Conservation (phyloP, 2,329 filamentous ascomycete genomes). For the Diplocarpon mali region DNA sequence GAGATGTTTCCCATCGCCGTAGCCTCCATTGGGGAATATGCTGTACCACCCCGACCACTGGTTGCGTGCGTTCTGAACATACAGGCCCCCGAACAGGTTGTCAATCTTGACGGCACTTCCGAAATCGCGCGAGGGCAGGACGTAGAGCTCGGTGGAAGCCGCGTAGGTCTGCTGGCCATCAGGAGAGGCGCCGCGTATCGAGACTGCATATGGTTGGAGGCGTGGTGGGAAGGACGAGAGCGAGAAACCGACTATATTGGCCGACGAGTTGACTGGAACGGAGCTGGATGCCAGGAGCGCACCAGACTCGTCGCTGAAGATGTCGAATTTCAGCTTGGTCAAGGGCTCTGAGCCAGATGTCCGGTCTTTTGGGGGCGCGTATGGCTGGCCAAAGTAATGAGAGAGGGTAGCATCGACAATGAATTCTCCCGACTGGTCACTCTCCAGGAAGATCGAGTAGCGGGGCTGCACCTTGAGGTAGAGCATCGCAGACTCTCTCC, state of each 20-base stretch:
- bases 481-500: slow-evolving; percentile 29
- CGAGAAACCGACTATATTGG: slow-evolving; percentile 29
- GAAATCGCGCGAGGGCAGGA: slow-evolving; percentile 32
- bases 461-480: slow-evolving; percentile 35
- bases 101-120: slow-evolving; percentile 38
- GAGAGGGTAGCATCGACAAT: slow-evolving; percentile 34
- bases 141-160: slow-evolving; percentile 29
- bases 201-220: slow-evolving; percentile 29
- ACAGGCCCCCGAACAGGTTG: slow-evolving; percentile 34
- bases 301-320: slow-evolving; percentile 24
- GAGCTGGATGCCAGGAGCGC: slow-evolving; percentile 21
- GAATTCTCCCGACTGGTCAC: slow-evolving; percentile 30
- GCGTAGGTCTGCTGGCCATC: slow-evolving; percentile 28
- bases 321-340: slow-evolving; percentile 16
- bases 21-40: slow-evolving; percentile 37
- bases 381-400: slow-evolving; percentile 29
- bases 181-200: slow-evolving; percentile 25
- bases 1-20: slow-evolving; percentile 26
- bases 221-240: slow-evolving; percentile 25
- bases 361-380: slow-evolving; percentile 14
- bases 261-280: slow-evolving; percentile 29
- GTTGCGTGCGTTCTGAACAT: slow-evolving; percentile 29
- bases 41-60: slow-evolving; percentile 26
- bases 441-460: slow-evolving; percentile 36
- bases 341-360: slow-evolving; percentile 10